Base-by-base conservation (phyloP, 2,329 filamentous ascomycete species). In the Aspergillus pseudoterreus region DNA sequence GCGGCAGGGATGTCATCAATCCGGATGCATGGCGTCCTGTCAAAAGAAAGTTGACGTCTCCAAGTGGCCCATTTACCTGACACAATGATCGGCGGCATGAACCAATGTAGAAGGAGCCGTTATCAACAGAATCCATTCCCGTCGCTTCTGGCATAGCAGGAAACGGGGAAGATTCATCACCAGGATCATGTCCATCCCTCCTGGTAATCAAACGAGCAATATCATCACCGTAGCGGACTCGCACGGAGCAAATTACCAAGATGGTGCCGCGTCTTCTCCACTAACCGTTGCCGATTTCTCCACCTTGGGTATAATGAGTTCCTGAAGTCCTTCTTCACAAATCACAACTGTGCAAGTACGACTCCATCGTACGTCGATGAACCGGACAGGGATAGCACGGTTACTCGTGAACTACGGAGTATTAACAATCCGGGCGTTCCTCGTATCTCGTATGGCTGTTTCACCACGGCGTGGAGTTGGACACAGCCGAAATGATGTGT, bases 41-140 rank as follows among this genome's bases (percentile, higher is more conserved):
- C 45, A 47, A 17, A 14, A 36, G n/a, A 38, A 24, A 6, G 45
- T 6, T 47, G 22, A 24, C 12, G 10, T 4, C 14, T 38, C 22
- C 14, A 17, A 19, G 15, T 47, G 12, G 32, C 21, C 42, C 42
- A 47, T 47, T 22, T 41, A 47, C 21, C 45, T 32, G 45, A 47
- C 19, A 47, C 45, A 47, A 45, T 50, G 42, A 50, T 50, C 42
- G 33, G 32, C 45, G 39, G 17, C 24, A 46, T 27, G 44, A 38
- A 46, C 17, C 44, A 46, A 33, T 15, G 24, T 15, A 46, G 44
- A n/a, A 17, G 6, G 24, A 42, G 19, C 12, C 14, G 35, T 38
- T n/a, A 6, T 38, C 14, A 38, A n/a, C 35, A 38, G 35, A 38
- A 10, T 4, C 35, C 14, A 14, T 14, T 38, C n/a, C 35, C 35